These are phyloP conservation scores for Didymella lethalis DNA, from an alignment of 2,329 filamentous ascomycete genomes.

Conservation along the genomic window DNA sequence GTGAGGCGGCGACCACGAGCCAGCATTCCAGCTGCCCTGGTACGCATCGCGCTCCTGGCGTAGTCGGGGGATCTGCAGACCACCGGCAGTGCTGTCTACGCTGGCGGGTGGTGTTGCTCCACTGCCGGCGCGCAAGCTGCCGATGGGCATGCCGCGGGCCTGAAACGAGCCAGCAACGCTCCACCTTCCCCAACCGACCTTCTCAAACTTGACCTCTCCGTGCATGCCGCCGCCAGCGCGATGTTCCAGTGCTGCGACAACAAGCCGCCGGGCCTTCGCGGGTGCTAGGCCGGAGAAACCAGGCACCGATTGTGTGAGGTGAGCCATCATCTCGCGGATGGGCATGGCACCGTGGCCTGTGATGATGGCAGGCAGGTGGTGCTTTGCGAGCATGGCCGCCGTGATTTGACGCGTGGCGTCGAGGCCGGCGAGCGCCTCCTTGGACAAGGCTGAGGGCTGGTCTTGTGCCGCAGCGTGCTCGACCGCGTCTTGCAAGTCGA, in stretches of 20 bases:
- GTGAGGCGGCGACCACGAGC: constrained; percentile 73
- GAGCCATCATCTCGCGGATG: constrained; percentile 94
- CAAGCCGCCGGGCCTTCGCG: constrained; percentile 86
- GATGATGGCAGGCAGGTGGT: constrained; percentile 90
- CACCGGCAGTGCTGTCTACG: constrained; percentile 49
- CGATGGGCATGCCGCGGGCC: constrained; percentile 55
- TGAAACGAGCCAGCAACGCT: constrained; percentile 69
- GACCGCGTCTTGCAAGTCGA: constrained; percentile 78
- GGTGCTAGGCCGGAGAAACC: constrained; percentile 90
- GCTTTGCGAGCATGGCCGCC: constrained; percentile 81
- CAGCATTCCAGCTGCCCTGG: constrained; percentile 69
- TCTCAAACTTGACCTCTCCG: constrained; percentile 84
- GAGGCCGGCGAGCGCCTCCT: constrained; percentile 61
- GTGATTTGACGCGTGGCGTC: constrained; percentile 87
- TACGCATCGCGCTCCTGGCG: constrained; percentile 49
- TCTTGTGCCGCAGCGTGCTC: constrained; percentile 60
- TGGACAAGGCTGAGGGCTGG: constrained; percentile 55
- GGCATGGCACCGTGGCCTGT: constrained; percentile 88
- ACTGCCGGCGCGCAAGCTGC: constrained; percentile 40
- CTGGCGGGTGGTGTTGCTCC: constrained; percentile 61
- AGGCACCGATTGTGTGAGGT: constrained; percentile 90
- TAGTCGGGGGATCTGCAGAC: constrained; percentile 57
- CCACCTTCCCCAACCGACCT: constrained; percentile 98
- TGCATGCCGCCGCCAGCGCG: constrained; percentile 67
- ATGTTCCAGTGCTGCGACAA: constrained; percentile 90